phyloP scores from a whole-genome alignment of 2,329 filamentous ascomycete genomes.

The Pleurostoma richardsiae region DNA sequence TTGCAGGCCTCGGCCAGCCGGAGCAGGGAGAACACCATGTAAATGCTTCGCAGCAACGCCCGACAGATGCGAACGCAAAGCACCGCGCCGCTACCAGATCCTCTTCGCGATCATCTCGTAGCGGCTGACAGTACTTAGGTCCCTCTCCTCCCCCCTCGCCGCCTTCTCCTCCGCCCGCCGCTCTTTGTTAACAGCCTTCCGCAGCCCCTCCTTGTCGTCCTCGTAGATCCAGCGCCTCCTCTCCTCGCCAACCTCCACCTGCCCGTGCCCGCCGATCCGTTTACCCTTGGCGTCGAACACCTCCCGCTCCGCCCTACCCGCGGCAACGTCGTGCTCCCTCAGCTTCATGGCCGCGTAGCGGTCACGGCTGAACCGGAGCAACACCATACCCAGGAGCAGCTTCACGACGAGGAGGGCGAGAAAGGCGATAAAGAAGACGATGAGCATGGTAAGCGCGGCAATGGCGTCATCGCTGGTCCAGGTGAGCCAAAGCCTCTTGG shows the following conservation, averaged over 20 bases:
- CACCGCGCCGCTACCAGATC: constrained; percentile 65
- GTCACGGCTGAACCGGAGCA: constrained; percentile 73
- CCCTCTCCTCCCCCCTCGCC: constrained; percentile 46
- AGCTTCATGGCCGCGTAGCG: constrained; percentile 79
- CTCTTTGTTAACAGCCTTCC: constrained; percentile 56
- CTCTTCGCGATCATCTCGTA: constrained; percentile 97
- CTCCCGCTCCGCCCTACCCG: constrained; percentile 42
- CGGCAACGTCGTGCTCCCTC: constrained; percentile 49
- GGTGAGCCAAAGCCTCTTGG: constrained; percentile 35
- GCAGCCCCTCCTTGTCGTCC: constrained; percentile 71
- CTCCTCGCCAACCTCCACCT: constrained; percentile 85
- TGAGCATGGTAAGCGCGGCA: constrained; percentile 72
- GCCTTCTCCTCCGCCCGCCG: constrained; percentile 57
- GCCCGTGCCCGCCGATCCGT: constrained; percentile 74
- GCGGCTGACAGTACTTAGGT: constrained; percentile 63
- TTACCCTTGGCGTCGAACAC: constrained; percentile 66
- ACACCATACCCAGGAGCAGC: constrained; percentile 79
- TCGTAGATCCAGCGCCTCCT: constrained; percentile 80
- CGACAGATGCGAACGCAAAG: too few relatives aligned
- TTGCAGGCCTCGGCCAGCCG: too few relatives aligned
- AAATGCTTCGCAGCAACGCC: too few relatives aligned
- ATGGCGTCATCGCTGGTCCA: constrained; percentile 71
- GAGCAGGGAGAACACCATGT: too few relatives aligned
- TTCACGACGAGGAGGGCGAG: constrained; percentile 80
- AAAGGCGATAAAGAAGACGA: constrained; percentile 81